Evolutionary conservation across 2,329 filamentous ascomycete genomes (phyloP), one percentile per base, ranked within the genome.

Genomic region (Diplodia sapinea): DNA sequence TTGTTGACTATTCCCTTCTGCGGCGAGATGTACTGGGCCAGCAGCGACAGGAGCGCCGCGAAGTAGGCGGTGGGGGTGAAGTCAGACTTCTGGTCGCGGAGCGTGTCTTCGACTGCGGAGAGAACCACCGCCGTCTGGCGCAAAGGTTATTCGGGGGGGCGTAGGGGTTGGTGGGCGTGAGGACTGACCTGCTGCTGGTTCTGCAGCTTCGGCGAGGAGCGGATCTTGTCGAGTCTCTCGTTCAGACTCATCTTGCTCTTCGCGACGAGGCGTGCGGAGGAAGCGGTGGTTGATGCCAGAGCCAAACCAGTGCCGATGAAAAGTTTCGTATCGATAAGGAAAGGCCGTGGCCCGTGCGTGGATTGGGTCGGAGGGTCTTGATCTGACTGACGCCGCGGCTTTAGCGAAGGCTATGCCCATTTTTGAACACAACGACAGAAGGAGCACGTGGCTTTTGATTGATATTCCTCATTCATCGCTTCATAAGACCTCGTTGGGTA

Each of bases 171-270:
- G 23, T 51, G 62, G 15, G 52, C 51, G 63, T 38, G 29, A 17
- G 47, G 20, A 78, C 83, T 73, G 83, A 95, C 93, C 87, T 94
- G 93, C 80, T 96, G 89, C 82, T 97, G 94, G 79, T 92, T 97
- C 81, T 98, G 92, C 75, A 97, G 88, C 81, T 96, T 97, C 67
- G 95, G 95, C 77, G 92, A 81, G 72, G 81, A 95, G 82, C 95
- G 92, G 80, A 98, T 97, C 87, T 96, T 97, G 83, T 94, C 92
- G 79, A 99, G 88, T 85, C 93, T 96, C 84, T 97, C 94, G 79
- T 91, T 89, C 76, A 98, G 83, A 80, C 88, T 88, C 82, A 82
- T 82, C 70, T 70, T 73, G 74, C 59, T 63, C 59, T 63, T 63
- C 59, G 47, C 43, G 43, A 23, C 59, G 59, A 63, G 59, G 59